Percentiles rank a stretch among this genome's conserved stretches.
phyloP scores from a whole-genome alignment of 2,329 filamentous ascomycete species.

The Fusarium cyanostomum region DNA sequence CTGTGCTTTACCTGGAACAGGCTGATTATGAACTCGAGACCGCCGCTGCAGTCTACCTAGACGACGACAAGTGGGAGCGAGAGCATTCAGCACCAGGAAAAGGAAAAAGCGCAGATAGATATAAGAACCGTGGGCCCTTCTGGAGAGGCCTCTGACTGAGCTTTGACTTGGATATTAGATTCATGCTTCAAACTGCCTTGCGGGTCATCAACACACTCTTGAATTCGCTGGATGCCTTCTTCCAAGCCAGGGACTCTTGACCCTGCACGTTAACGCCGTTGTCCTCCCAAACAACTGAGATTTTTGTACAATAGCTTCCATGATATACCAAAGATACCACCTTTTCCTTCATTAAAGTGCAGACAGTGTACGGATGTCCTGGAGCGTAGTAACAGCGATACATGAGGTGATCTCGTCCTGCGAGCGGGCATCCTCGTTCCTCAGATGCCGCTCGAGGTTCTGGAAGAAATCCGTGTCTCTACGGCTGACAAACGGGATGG shows the following conservation, averaged over 20 bases:
- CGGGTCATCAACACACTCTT: constrained; percentile 34
- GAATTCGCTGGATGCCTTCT: constrained; percentile 40
- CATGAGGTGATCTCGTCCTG: constrained; percentile 93
- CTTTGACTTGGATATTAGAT: constrained; percentile 40
- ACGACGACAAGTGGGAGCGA: constrained; percentile 80
- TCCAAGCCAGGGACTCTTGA: constrained; percentile 39
- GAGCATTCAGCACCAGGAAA: constrained; percentile 61
- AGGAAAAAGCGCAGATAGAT: constrained; percentile 42
- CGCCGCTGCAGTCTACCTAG: constrained; percentile 71
- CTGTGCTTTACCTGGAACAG: constrained; percentile 78
- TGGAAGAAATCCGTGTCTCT: constrained; percentile 99
- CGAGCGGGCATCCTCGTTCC: constrained; percentile 88
- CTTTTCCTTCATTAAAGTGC: constrained; percentile 58
- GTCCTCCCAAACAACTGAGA: constrained; percentile 35
- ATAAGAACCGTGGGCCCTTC: constrained; percentile 46
- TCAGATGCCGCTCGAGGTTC: constrained; percentile 86
- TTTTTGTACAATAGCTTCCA: constrained; percentile 42
- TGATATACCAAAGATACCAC: constrained; percentile 39
- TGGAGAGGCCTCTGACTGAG: constrained; percentile 45
- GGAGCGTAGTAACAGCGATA: constrained; percentile 94
- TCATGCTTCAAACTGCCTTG: constrained; percentile 43
- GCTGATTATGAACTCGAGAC: constrained; percentile 70
- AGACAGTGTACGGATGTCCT: constrained; percentile 68
- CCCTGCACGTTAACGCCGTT: constrained; percentile 46
- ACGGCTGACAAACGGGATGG: constrained; percentile 89